These are phyloP conservation scores for Perkinsus marinus DNA, from an alignment of 169 alveolate species.

Conservation along the genomic window DNA sequence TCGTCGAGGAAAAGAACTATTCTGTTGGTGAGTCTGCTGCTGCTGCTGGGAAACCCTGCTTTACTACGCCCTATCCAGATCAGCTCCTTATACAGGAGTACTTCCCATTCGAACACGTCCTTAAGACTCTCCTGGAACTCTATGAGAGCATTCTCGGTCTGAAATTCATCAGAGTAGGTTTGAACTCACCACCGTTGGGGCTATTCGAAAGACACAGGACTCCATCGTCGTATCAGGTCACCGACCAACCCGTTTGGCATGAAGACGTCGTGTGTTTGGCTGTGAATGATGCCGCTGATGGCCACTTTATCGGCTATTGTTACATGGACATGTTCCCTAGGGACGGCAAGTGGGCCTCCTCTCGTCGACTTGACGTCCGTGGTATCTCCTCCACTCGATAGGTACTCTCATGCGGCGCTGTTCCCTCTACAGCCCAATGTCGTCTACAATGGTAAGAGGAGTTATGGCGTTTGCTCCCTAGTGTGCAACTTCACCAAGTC, in stretches of 20 bases:
- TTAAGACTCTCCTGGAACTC: not conserved
- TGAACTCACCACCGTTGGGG: not conserved
- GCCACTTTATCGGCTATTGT: not conserved
- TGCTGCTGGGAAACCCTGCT: not conserved
- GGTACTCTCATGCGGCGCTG: conserved; percentile 9
- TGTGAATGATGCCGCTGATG: not conserved
- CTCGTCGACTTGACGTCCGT: not conserved
- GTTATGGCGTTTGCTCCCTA: too few species aligned
- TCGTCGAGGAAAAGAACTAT: not conserved
- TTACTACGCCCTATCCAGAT: not conserved
- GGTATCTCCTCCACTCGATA: not conserved
- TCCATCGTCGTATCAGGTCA: not conserved
- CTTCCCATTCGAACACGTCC: not conserved
- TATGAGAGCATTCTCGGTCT: not conserved
- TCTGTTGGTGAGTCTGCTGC: not conserved
- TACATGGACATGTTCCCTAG: conserved; percentile 16
- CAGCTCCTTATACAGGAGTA: not conserved
- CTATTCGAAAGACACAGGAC: not conserved
- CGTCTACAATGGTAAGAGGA: too few species aligned
- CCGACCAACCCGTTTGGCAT: not conserved
- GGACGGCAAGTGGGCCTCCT: conserved; percentile 7
- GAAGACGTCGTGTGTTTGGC: not conserved
- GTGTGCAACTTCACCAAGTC: too few species aligned
- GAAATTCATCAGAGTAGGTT: not conserved
- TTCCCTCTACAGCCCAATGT: conserved; percentile 1